A percentile compares a stretch with the other conserved stretches of the same genome.
phyloP scores from a whole-genome alignment of 2,329 filamentous ascomycete species.

The Corinectria fuckeliana region DNA sequence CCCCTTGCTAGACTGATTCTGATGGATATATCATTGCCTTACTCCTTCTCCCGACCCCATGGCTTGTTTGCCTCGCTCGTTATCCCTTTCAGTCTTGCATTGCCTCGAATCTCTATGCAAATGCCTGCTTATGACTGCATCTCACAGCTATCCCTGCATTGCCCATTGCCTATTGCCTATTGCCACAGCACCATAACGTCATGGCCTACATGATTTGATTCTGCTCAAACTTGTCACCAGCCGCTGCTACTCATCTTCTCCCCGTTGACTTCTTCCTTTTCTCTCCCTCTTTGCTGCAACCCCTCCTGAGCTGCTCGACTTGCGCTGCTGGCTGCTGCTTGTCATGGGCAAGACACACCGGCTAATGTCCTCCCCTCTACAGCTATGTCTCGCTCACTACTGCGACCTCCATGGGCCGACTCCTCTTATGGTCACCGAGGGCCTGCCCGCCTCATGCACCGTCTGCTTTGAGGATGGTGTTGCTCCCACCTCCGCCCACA shows the following conservation, averaged over 20 bases:
- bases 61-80: slow-evolving; percentile 5
- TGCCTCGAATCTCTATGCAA: slow-evolving; percentile 4
- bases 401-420: slow-evolving; percentile 75
- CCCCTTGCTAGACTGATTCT: slow-evolving; percentile 16
- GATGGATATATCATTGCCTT: slow-evolving; percentile 30
- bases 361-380: slow-evolving; percentile 48
- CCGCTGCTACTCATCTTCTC: slow-evolving; percentile 22
- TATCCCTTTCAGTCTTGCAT: slow-evolving; percentile 14
- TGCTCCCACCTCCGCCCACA: slow-evolving; percentile 31
- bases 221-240: slow-evolving; percentile 22
- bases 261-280: slow-evolving; percentile 9
- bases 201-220: slow-evolving; percentile 31
- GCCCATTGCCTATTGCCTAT: no score
- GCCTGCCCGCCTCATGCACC: slow-evolving; percentile 65
- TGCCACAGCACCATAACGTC: slow-evolving; percentile 25
- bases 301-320: background rate
- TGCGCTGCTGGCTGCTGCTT: slow-evolving; percentile 13
- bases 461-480: slow-evolving; percentile 59
- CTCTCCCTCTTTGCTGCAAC: background rate
- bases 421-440: slow-evolving; percentile 73
- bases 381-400: slow-evolving; percentile 74
- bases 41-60: slow-evolving; percentile 7
- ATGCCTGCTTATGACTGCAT: slow-evolving; percentile 21
- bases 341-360: slow-evolving; percentile 38
- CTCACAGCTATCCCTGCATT: slow-evolving; percentile 29